Evolutionary conservation across 345 rosid species (phyloP).

Genomic region (Noccaea bulbosa): DNA sequence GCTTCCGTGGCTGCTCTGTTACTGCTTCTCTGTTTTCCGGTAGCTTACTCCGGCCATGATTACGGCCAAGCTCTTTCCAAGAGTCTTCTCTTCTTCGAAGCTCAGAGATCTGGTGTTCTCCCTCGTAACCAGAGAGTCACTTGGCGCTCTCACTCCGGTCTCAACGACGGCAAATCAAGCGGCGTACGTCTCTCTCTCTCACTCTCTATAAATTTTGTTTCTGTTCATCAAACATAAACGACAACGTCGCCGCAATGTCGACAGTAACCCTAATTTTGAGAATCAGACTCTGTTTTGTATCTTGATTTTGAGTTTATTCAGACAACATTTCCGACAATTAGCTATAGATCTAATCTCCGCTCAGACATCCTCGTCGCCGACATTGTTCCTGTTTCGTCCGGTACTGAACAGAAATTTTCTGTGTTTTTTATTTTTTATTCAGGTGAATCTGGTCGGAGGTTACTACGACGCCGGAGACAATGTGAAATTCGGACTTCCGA

Average conservation of each 20-base stretch:
- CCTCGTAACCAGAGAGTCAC: conserved; percentile 85
- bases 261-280: background rate
- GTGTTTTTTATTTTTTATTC: background rate
- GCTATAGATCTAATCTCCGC: background rate
- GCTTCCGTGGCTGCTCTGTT: conserved; percentile 53
- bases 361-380: conserved; percentile 16
- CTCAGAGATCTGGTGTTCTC: conserved; percentile 95
- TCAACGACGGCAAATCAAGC: conserved; percentile 91
- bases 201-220: background rate
- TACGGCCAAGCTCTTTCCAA: conserved; percentile 90
- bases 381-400: conserved; percentile 21
- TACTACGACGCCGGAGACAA: conserved; percentile 99
- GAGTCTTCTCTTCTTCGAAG: conserved; percentile 96
- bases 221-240: background rate
- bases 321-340: background rate
- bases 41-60: conserved; percentile 80
- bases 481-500: conserved; percentile 97
- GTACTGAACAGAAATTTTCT: background rate
- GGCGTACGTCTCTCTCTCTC: conserved; percentile 62
- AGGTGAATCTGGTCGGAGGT: conserved; percentile 98
- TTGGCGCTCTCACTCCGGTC: conserved; percentile 94
- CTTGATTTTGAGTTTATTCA: background rate
- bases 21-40: conserved; percentile 62
- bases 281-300: background rate
- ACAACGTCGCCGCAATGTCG: no score